Conservation (phyloP, 2,329 filamentous ascomycete species). For the Thelonectria rubi region DNA sequence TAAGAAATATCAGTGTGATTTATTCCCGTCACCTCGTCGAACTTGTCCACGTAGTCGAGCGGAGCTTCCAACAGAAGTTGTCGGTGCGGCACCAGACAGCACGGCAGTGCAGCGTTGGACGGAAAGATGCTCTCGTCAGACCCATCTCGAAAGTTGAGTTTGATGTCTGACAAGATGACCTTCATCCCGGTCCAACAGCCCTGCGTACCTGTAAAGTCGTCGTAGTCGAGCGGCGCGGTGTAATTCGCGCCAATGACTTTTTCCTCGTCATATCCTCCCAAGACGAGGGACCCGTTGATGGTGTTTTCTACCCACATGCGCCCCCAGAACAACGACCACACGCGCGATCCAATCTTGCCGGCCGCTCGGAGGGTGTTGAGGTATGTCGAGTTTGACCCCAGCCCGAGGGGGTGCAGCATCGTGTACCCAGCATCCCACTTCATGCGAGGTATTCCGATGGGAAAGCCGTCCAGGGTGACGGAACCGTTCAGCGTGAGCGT, state of each 20-base stretch:
- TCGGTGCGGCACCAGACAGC: slow-evolving; percentile 45
- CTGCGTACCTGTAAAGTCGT: slow-evolving; percentile 22
- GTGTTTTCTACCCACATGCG: slow-evolving; percentile 41
- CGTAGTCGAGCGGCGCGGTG: slow-evolving; percentile 37
- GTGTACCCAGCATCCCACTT: slow-evolving; percentile 44
- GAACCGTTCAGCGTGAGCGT: slow-evolving; percentile 19
- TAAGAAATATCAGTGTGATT: slow-evolving; percentile 21
- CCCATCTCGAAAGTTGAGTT: slow-evolving; percentile 43
- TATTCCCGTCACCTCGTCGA: slow-evolving; percentile 30
- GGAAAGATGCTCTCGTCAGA: slow-evolving; percentile 41
- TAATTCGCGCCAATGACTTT: slow-evolving; percentile 43
- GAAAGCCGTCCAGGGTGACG: slow-evolving; percentile 17
- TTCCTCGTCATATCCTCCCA: slow-evolving; percentile 48
- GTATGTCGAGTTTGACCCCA: slow-evolving; percentile 45
- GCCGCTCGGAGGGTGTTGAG: slow-evolving; percentile 39
- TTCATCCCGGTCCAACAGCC: slow-evolving; percentile 40
- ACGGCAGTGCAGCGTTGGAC: slow-evolving; percentile 32
- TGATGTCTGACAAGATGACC: slow-evolving; percentile 34
- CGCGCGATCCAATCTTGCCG: slow-evolving; percentile 40
- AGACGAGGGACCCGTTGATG: slow-evolving; percentile 44
- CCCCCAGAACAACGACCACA: slow-evolving; percentile 51
- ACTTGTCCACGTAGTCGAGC: slow-evolving; percentile 25
- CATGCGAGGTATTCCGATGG: slow-evolving; percentile 41
- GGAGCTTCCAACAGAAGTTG: slow-evolving; percentile 45
- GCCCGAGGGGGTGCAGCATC: slow-evolving; percentile 40